These are phyloP conservation scores for Leishmania tropica DNA, from an alignment of 208 protist species.

Conservation along the genomic window DNA sequence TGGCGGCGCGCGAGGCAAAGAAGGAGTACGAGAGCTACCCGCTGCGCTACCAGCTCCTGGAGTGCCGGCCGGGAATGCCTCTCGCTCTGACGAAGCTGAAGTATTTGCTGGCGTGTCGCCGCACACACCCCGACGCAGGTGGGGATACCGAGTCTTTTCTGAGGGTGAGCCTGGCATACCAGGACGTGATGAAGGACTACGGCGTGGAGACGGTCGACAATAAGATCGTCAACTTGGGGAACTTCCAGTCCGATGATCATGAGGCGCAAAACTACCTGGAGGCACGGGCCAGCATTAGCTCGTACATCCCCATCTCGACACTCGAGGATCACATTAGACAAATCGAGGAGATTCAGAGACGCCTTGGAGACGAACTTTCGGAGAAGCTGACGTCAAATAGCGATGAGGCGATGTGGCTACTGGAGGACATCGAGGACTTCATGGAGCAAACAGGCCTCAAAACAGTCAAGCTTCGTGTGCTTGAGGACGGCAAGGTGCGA, in stretches of 20 bases:
- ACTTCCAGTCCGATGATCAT: conserved; percentile 74
- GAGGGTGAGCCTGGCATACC: conserved; percentile 79
- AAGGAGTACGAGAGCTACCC: conserved; percentile 65
- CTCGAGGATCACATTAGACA: conserved; percentile 82
- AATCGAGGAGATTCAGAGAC: conserved; percentile 71
- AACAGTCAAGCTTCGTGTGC: conserved; percentile 70
- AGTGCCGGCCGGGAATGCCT: conserved; percentile 72
- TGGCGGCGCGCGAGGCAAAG: conserved; percentile 48
- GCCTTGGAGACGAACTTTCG: conserved; percentile 69
- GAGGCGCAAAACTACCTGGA: conserved; percentile 85
- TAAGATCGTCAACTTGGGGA: conserved; percentile 83
- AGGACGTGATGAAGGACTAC: conserved; percentile 89
- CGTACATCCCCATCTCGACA: conserved; percentile 84
- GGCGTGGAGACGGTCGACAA: conserved; percentile 87
- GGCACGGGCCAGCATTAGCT: conserved; percentile 60
- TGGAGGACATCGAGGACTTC: conserved; percentile 90
- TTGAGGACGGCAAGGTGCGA: conserved; percentile 67
- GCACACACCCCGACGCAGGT: conserved; percentile 81
- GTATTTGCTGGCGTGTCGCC: conserved; percentile 78
- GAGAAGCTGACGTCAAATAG: conserved; percentile 60
- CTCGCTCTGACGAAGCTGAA: conserved; percentile 82
- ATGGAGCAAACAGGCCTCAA: conserved; percentile 80
- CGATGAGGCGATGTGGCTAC: conserved; percentile 80
- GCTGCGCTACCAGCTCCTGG: conserved; percentile 79
- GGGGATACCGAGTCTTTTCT: conserved; percentile 81